Percentiles rank a stretch among this genome's conserved stretches.
These are phyloP conservation scores for Quercus glauca DNA, from an alignment of 306 rosid genomes.

Conservation along the genomic window DNA sequence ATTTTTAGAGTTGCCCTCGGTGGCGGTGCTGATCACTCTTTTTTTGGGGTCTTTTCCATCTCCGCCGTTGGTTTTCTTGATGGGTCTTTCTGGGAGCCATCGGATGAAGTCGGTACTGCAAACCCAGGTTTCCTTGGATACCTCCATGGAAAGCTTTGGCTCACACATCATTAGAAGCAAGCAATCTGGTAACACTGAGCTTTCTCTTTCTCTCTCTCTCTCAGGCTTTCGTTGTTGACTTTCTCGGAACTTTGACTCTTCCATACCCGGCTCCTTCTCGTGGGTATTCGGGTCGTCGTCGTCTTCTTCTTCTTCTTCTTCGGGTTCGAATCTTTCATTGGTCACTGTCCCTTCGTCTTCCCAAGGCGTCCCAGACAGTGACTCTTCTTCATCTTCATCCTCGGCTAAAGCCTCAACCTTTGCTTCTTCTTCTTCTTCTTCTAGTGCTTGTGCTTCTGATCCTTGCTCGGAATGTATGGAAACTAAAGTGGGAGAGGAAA, in stretches of 20 bases:
- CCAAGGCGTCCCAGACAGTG: slow-evolving; percentile 2
- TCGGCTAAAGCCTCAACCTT: slow-evolving; percentile 8
- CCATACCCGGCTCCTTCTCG: not conserved
- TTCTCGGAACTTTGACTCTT: slow-evolving; percentile 36
- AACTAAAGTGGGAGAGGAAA: slow-evolving; percentile 15
- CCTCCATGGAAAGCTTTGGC: slow-evolving; percentile 98
- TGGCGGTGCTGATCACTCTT: slow-evolving; percentile 3
- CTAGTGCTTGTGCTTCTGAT: slow-evolving; percentile 21
- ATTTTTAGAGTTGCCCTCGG: slow-evolving; percentile 10
- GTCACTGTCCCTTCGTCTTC: slow-evolving; percentile 27
- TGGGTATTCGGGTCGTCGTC: slow-evolving; percentile 1
- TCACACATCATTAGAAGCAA: slow-evolving; percentile 94
- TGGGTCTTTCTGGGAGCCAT: slow-evolving; percentile 62
- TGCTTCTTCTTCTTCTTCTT: slow-evolving; percentile 11
- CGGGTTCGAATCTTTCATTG: slow-evolving; percentile 23
- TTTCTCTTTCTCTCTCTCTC: slow-evolving; percentile 25
- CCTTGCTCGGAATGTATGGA: not conserved
- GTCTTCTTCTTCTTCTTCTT: not conserved
- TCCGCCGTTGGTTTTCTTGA: slow-evolving; percentile 22
- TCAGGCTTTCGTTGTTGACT: slow-evolving; percentile 15
- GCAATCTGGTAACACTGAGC: slow-evolving; percentile 64
- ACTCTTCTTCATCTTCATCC: slow-evolving; percentile 13
- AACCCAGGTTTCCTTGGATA: slow-evolving; percentile 92
- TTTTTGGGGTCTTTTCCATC: slow-evolving; percentile 31
- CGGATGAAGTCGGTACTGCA: slow-evolving; percentile 83